Evolutionary conservation across 768 basidiomycete genomes (phyloP).

Genomic region (Podaxis pistillaris): DNA sequence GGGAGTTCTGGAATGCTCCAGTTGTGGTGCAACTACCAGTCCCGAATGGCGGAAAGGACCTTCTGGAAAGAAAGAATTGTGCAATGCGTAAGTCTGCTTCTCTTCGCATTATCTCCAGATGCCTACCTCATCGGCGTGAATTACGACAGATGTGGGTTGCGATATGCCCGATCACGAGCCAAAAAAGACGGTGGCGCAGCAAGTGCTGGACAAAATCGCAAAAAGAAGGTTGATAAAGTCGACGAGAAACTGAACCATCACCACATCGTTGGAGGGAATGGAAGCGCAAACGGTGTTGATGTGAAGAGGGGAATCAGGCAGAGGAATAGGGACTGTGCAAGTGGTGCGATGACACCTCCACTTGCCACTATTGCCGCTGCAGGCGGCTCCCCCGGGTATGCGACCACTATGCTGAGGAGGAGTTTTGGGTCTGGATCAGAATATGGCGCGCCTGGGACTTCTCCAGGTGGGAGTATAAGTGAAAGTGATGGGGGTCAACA

Average conservation of each 20-base stretch:
- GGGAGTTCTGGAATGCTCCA: slow-evolving; percentile 72
- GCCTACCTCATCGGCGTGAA: slow-evolving; percentile 4
- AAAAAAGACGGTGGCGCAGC: slow-evolving; percentile 76
- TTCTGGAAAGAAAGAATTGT: slow-evolving; percentile 86
- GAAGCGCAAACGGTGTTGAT: slow-evolving; percentile 12
- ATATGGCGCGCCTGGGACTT: slow-evolving; percentile 3
- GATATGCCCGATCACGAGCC: slow-evolving; percentile 83
- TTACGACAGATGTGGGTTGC: slow-evolving; percentile 68
- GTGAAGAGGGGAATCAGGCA: slow-evolving; percentile 34
- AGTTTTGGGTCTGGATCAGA: slow-evolving; percentile 12
- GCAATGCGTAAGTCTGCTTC: slow-evolving; percentile 76
- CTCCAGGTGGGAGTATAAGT: slow-evolving; percentile 5
- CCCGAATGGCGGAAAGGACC: slow-evolving; percentile 94
- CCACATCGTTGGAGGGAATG: slow-evolving; percentile 8
- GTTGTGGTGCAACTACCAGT: slow-evolving; percentile 78
- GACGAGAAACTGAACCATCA: background rate
- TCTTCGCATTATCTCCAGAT: slow-evolving; percentile 9
- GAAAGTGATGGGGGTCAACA: slow-evolving; percentile 5
- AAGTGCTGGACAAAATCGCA: slow-evolving; percentile 54
- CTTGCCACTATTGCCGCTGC: slow-evolving; percentile 12
- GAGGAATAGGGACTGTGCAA: background rate
- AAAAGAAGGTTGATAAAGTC: slow-evolving; percentile 49
- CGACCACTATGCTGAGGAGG: slow-evolving; percentile 8
- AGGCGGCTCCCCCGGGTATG: slow-evolving; percentile 10
- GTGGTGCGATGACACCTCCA: slow-evolving; percentile 10